These are phyloP conservation scores for Melanogaster broomeanus DNA, from an alignment of 768 basidiomycete species.

Conservation along the genomic window DNA sequence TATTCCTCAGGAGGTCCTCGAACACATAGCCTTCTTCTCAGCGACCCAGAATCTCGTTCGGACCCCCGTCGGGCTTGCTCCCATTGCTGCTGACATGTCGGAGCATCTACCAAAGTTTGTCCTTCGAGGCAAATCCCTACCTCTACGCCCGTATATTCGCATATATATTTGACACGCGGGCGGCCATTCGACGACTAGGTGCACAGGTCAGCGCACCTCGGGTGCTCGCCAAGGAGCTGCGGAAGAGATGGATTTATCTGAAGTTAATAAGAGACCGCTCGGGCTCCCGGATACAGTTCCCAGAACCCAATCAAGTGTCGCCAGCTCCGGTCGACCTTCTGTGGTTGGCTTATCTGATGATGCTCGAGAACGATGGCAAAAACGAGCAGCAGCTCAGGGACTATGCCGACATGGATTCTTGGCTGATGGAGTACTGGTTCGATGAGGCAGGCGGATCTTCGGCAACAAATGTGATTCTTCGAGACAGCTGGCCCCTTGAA, in stretches of 20 bases:
- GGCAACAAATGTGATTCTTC: slow-evolving; percentile 42
- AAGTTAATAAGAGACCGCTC: slow-evolving; percentile 52
- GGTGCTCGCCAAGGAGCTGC: slow-evolving; percentile 62
- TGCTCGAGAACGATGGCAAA: slow-evolving; percentile 79
- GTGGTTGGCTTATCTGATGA: slow-evolving; percentile 72
- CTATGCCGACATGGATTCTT: slow-evolving; percentile 60
- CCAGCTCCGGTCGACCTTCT: slow-evolving; percentile 44
- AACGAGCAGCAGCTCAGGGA: slow-evolving; percentile 72
- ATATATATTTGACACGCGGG: slow-evolving; percentile 62
- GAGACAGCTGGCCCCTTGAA: slow-evolving; percentile 58
- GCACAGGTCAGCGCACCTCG: slow-evolving; percentile 38
- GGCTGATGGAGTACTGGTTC: slow-evolving; percentile 73
- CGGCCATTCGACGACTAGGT: slow-evolving; percentile 53
- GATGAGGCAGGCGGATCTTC: slow-evolving; percentile 56
- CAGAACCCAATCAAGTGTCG: slow-evolving; percentile 24
- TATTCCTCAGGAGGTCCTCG: slow-evolving; percentile 77
- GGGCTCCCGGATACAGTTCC: slow-evolving; percentile 14
- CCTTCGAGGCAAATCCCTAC: slow-evolving; percentile 55
- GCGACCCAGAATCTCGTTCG: slow-evolving; percentile 52
- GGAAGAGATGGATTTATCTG: slow-evolving; percentile 57
- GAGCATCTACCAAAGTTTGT: slow-evolving; percentile 49
- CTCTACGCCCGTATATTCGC: slow-evolving; percentile 74
- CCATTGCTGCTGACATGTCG: slow-evolving; percentile 56
- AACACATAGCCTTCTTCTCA: slow-evolving; percentile 72
- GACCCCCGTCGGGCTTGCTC: slow-evolving; percentile 62